Percentiles rank a stretch among this genome's conserved stretches.
Conservation (phyloP, 164 flowering plant species). For the Sedum album region DNA sequence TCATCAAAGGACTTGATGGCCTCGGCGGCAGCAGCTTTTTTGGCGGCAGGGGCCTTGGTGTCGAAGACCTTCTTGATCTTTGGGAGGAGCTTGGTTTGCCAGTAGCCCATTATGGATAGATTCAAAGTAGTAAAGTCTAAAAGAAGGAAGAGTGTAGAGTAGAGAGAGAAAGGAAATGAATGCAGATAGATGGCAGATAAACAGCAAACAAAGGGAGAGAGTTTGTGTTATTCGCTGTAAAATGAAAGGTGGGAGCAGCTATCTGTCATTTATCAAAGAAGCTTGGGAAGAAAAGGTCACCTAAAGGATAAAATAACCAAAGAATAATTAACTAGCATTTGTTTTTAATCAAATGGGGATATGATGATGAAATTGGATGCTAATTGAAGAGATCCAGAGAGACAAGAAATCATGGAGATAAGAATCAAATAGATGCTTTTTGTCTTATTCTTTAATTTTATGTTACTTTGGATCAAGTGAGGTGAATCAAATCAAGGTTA, state of each 20-base stretch:
- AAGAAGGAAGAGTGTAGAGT: neutral
- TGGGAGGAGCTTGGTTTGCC: conserved; percentile 86
- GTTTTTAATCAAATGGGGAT: neutral
- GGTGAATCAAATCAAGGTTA: neutral
- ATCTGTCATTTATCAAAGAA: conserved; percentile 1
- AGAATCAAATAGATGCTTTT: conserved; percentile 1
- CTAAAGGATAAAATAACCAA: neutral
- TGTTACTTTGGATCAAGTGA: neutral
- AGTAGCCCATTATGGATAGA: conserved; percentile 44
- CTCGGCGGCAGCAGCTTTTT: conserved; percentile 73
- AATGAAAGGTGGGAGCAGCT: conserved; percentile 7
- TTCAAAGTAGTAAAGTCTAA: neutral
- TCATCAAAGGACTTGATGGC: conserved; percentile 69
- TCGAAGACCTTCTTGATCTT: conserved; percentile 76
- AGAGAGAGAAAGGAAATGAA: neutral
- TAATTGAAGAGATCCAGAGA: neutral
- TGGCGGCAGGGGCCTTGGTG: conserved; percentile 27
- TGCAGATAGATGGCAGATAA: neutral
- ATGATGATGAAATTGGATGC: neutral
- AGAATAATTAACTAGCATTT: neutral
- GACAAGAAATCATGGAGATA: neutral
- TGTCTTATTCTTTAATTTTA: neutral
- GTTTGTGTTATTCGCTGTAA: conserved; percentile 3
- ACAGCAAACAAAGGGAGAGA: neutral
- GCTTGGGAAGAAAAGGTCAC: conserved; percentile 1